Evolutionary conservation across 768 basidiomycete genomes (phyloP), one percentile per base, ranked within the genome.

Genomic region (Termitomyces sp.): DNA sequence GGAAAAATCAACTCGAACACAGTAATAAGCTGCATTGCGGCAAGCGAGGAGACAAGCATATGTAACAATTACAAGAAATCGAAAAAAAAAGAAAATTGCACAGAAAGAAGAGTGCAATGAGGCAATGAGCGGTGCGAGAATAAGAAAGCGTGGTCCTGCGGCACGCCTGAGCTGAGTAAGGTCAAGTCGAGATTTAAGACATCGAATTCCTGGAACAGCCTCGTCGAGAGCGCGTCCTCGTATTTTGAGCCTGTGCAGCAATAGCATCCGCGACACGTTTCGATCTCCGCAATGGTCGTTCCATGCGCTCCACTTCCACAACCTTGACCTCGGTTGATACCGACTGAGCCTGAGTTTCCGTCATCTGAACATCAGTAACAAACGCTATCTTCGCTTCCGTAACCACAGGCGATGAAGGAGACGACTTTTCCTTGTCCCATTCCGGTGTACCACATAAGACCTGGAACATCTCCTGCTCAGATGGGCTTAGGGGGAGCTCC

Each of bases 391-490:
- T 61, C 48, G 59, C 47, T 51, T 60, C 59, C 54, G 6, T 57
- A 59, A 61, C 47, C 19, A 44, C 43, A 44, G 57, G 56, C 12
- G 61, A 59, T 3, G 57, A 57, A 14, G 54, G 59, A 5, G 63
- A 54, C 7, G 62, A 58, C 41, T 61, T 63, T 35, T 73, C 78
- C 55, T 71, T 67, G 48, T 82, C 79, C 78, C 79, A 81, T 57
- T 84, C 83, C 19, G 81, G 79, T 58, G 79, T 76, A 33, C 78
- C 72, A 58, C 86, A 89, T 26, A 89, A 69, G 47, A 79, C 76
- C 42, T 75, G 80, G 69, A 90, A 89, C 49, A 90, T 83, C 67
- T 86, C 82, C 64, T 86, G 81, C 63, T 90, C 88, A 10, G 78
- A 82, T 23, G 83, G 82, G 61, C 80, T 89, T 49, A 90, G 75